These are phyloP conservation scores for Stagonosporopsis cucurbitacearum DNA, from an alignment of 2,329 filamentous ascomycete genomes.

Conservation along the genomic window DNA sequence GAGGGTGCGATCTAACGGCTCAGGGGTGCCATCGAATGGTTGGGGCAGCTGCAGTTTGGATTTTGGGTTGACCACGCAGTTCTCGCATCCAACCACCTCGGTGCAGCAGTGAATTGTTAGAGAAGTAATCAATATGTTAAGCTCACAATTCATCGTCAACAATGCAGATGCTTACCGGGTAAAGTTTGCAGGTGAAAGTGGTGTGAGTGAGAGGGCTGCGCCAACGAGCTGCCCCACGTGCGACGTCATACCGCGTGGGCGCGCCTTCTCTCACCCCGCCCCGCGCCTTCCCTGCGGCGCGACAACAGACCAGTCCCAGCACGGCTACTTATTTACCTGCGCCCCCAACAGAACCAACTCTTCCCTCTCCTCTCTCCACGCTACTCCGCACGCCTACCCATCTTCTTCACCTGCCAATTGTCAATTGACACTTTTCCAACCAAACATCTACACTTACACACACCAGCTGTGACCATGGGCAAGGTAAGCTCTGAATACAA, in stretches of 20 bases:
- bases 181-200: constrained; percentile 17
- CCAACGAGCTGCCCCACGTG: constrained; percentile 24
- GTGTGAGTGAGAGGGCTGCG: constrained; percentile 12
- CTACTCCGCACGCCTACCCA: constrained; percentile 10
- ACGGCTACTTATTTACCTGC: constrained; percentile 32
- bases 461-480: constrained; percentile 38
- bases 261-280: constrained; percentile 19
- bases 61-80: too few species aligned
- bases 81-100: neutral
- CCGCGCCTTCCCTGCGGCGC: constrained; percentile 22
- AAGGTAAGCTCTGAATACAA: constrained; percentile 29
- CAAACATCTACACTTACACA: constrained; percentile 14
- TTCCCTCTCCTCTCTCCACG: constrained; percentile 3
- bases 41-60: neutral
- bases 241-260: constrained; percentile 31
- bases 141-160: neutral
- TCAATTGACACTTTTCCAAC: constrained; percentile 30
- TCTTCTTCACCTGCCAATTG: constrained; percentile 15
- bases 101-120: neutral
- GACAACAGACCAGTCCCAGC: constrained; percentile 34
- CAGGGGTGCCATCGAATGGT: neutral
- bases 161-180: constrained; percentile 8
- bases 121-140: neutral
- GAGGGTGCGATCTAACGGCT: neutral
- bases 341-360: constrained; percentile 30